A percentile compares a stretch with the other conserved stretches of the same genome.
phyloP scores from a whole-genome alignment of 2,329 filamentous ascomycete genomes.

The Diaporthe sp. region DNA sequence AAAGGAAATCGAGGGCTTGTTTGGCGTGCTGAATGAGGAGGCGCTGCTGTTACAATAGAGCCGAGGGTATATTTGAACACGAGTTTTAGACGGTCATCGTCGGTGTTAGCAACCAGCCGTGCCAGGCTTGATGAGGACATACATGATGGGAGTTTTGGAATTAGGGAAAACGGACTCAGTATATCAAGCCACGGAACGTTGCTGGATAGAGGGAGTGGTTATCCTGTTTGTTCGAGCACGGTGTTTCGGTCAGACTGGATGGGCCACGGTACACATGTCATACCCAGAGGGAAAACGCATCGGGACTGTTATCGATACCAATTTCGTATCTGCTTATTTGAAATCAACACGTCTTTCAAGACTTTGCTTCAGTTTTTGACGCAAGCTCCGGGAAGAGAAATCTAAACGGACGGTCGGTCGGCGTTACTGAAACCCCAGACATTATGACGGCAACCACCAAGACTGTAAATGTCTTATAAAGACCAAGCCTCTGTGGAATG shows the following conservation, averaged over 20 bases:
- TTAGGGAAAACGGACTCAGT: neutral
- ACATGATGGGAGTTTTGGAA: neutral
- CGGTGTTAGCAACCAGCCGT: neutral
- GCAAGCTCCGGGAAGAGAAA: neutral
- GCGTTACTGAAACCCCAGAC: neutral
- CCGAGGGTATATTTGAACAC: neutral
- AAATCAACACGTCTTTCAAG: neutral
- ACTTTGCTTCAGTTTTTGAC: neutral
- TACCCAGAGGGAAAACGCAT: neutral
- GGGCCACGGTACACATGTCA: conserved; percentile 10
- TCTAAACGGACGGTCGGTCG: neutral
- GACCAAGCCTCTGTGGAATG: neutral
- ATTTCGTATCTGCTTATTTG: neutral
- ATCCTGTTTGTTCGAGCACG: conserved; percentile 23
- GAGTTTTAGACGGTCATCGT: neutral
- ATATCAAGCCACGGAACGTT: neutral
- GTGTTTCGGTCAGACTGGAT: conserved; percentile 22
- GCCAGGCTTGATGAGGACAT: neutral
- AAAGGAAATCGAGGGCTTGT: conserved; percentile 70
- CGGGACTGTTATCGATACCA: neutral
- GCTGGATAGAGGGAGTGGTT: conserved; percentile 9
- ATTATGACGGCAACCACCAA: neutral
- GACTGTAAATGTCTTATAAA: neutral
- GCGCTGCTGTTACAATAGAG: conserved; percentile 64
- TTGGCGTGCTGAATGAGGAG: conserved; percentile 72